Percentiles rank a stretch among this genome's conserved stretches.
phyloP scores from a whole-genome alignment of 129 eudicot genomes.

The Deinandra increscens region DNA sequence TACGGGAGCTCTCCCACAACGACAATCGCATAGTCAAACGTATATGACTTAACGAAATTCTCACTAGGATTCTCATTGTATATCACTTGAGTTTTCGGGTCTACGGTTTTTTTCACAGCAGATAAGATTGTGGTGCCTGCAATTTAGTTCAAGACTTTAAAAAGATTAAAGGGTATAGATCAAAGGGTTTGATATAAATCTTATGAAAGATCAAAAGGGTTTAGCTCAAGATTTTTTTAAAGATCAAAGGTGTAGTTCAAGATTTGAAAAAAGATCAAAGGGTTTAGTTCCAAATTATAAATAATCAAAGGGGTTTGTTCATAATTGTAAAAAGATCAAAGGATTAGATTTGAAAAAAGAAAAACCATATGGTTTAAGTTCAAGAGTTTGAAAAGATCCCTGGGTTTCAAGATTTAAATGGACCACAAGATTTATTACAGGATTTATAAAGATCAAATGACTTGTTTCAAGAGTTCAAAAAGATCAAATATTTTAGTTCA shows the following conservation, averaged over 20 bases:
- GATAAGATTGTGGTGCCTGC: slow-evolving; percentile 78
- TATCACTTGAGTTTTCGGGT: slow-evolving; percentile 58
- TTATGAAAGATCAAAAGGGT: background rate
- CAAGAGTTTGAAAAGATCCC: background rate
- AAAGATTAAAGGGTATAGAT: background rate
- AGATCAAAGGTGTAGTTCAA: background rate
- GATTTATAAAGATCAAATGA: background rate
- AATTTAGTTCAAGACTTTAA: background rate
- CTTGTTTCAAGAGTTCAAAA: background rate
- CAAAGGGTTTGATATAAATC: too few relatives aligned
- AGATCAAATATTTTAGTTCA: background rate
- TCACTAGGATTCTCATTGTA: slow-evolving; percentile 57
- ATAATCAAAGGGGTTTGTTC: background rate
- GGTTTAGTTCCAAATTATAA: background rate
- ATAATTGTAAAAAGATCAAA: background rate
- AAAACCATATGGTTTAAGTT: background rate
- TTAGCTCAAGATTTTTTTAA: background rate
- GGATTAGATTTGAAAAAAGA: background rate
- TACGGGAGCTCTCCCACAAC: slow-evolving; percentile 86
- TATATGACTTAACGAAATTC: slow-evolving; percentile 42
- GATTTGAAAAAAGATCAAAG: background rate
- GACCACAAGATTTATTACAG: background rate
- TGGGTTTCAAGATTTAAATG: background rate
- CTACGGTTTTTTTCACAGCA: slow-evolving; percentile 57
- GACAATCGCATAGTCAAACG: slow-evolving; percentile 70